Percentiles rank a stretch among this genome's conserved stretches.
phyloP scores from a whole-genome alignment of 129 eudicot species.

The Helichrysum umbraculigerum region DNA sequence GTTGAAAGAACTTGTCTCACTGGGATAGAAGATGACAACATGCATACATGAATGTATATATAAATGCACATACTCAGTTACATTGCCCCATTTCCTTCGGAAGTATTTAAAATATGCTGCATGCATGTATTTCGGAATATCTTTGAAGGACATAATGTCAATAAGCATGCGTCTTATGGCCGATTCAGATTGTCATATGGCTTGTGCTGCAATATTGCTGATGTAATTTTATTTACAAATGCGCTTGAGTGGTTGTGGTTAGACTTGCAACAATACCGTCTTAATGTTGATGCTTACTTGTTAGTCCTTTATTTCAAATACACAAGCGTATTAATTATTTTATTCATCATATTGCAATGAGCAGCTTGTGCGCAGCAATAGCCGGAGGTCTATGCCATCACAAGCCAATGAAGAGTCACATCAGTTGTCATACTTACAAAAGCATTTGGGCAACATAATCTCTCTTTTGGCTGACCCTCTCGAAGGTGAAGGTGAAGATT shows the following conservation, averaged over 20 bases:
- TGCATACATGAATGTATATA: conserved; percentile 2
- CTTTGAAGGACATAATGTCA: background rate
- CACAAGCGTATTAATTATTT: conserved; percentile 4
- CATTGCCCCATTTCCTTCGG: background rate
- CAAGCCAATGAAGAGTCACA: conserved; percentile 98
- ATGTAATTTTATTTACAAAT: background rate
- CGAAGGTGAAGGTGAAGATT: conserved; percentile 83
- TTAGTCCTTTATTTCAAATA: background rate
- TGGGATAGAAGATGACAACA: conserved; percentile 2
- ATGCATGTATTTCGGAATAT: background rate
- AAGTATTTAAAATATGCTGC: background rate
- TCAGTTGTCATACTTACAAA: conserved; percentile 87
- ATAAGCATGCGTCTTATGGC: background rate
- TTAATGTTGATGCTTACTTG: background rate
- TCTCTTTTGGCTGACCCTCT: conserved; percentile 72
- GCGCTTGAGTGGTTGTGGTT: background rate
- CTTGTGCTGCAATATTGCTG: background rate
- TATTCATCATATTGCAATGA: conserved; percentile 14
- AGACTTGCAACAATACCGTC: background rate
- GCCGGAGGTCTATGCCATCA: conserved; percentile 88
- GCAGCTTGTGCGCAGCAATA: conserved; percentile 98
- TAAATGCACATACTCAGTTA: background rate
- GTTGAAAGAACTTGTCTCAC: conserved; percentile 7
- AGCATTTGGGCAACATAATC: conserved; percentile 79
- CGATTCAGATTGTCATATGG: conserved; percentile 3